Conservation (phyloP, 73 alveolate species). For the Stentor roeselii region DNA sequence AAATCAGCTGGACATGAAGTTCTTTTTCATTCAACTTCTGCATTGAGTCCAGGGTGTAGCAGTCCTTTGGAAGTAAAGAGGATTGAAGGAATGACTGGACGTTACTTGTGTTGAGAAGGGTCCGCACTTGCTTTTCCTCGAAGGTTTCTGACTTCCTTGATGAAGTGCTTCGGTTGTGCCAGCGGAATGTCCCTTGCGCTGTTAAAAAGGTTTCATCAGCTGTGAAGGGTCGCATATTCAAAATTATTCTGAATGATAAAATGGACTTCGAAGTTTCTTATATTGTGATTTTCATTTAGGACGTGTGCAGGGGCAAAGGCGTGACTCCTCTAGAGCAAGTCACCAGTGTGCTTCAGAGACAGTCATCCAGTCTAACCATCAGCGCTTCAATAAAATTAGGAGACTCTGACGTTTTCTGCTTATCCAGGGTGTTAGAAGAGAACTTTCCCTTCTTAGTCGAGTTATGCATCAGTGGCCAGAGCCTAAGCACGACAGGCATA, state of each 20-base stretch:
- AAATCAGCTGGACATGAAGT: neutral
- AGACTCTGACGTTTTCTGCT: neutral
- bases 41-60: neutral
- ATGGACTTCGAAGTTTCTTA: neutral
- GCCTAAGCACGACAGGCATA: neutral
- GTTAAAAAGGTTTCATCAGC: neutral
- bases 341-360: neutral
- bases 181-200: neutral
- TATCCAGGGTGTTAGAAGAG: neutral
- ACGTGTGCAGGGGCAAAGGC: slow-evolving; percentile 1
- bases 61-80: neutral
- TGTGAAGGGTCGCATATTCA: neutral
- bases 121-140: neutral
- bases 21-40: neutral
- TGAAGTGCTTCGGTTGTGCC: neutral
- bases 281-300: neutral
- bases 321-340: neutral
- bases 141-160: neutral
- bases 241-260: neutral
- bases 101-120: neutral
- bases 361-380: neutral
- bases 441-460: neutral
- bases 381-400: neutral
- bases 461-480: neutral
- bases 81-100: neutral